A percentile compares a stretch with the other conserved stretches of the same genome.
Evolutionary conservation across 192 early-diverging fungal species (phyloP).

Genomic region (Allomyces macrogynus): DNA sequence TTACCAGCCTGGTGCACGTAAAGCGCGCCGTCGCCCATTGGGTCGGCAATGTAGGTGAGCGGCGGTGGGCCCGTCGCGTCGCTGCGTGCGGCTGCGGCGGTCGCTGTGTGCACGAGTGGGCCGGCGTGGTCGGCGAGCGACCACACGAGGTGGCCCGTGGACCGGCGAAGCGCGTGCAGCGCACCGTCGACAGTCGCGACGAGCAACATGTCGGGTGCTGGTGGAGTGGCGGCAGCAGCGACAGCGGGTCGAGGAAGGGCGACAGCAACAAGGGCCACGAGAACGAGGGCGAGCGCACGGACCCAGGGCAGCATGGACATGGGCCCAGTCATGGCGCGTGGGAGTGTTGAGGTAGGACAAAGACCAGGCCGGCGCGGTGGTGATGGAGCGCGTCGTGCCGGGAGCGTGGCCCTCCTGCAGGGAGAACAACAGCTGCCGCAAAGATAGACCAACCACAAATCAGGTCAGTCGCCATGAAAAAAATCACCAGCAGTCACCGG

Average conservation of each 20-base stretch:
- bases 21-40: slow-evolving; percentile 40
- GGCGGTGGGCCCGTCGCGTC: slow-evolving; percentile 6
- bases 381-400: too few relatives aligned
- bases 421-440: too few relatives aligned
- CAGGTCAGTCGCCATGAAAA: too few relatives aligned
- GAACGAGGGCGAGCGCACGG: too few relatives aligned
- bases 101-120: slow-evolving; percentile 22
- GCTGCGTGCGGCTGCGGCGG: slow-evolving; percentile 10
- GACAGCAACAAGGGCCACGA: neutral
- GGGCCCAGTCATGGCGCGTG: too few relatives aligned
- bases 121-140: slow-evolving; percentile 19
- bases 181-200: slow-evolving; percentile 55
- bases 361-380: too few relatives aligned
- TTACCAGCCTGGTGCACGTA: slow-evolving; percentile 32
- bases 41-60: slow-evolving; percentile 51
- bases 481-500: too few relatives aligned
- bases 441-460: too few relatives aligned
- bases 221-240: slow-evolving; percentile 1
- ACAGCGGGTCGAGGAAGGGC: neutral
- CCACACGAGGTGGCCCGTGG: slow-evolving; percentile 39
- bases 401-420: too few relatives aligned
- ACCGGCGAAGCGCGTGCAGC: slow-evolving; percentile 38
- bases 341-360: too few relatives aligned
- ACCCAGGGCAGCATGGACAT: too few relatives aligned
- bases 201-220: slow-evolving; percentile 19